Conservation (phyloP, 2,329 filamentous ascomycete genomes). For the Colletotrichum truncatum region DNA sequence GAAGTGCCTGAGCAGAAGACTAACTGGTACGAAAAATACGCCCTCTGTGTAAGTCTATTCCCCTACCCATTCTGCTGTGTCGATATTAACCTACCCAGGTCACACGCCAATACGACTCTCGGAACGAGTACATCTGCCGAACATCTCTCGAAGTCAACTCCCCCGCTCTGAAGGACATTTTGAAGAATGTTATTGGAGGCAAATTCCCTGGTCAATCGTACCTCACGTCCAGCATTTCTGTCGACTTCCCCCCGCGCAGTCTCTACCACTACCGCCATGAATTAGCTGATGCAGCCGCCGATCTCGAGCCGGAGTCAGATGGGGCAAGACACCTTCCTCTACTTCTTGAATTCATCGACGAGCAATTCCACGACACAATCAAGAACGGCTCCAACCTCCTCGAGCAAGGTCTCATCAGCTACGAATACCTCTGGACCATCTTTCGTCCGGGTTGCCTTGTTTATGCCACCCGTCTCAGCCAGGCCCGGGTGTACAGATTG, state of each 20-base stretch:
- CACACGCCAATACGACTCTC: slow-evolving; percentile 32
- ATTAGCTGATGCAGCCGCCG: slow-evolving; percentile 33
- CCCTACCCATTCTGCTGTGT: not conserved
- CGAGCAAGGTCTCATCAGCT: slow-evolving; percentile 61
- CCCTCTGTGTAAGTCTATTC: slow-evolving; percentile 35
- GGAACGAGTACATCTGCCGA: slow-evolving; percentile 28
- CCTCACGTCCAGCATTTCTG: slow-evolving; percentile 32
- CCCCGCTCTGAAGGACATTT: slow-evolving; percentile 34
- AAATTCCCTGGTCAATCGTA: slow-evolving; percentile 38
- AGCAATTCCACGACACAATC: slow-evolving; percentile 60
- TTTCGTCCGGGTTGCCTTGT: slow-evolving; percentile 56
- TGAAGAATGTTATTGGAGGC: slow-evolving; percentile 33
- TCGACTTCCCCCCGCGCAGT: slow-evolving; percentile 35
- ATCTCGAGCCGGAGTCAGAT: slow-evolving; percentile 34
- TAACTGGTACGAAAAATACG: slow-evolving; percentile 41
- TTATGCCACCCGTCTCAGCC: slow-evolving; percentile 48
- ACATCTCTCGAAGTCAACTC: slow-evolving; percentile 35
- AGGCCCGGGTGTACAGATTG: slow-evolving; percentile 49
- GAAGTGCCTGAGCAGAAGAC: slow-evolving; percentile 37
- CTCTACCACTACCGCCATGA: slow-evolving; percentile 39
- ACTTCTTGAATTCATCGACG: slow-evolving; percentile 54
- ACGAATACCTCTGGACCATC: slow-evolving; percentile 61
- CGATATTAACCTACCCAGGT: not conserved
- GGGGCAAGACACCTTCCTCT: slow-evolving; percentile 42
- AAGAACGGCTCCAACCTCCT: slow-evolving; percentile 59